These are phyloP conservation scores for Talaromyces sp. DNA, from an alignment of 2,329 filamentous ascomycete species.

Conservation along the genomic window DNA sequence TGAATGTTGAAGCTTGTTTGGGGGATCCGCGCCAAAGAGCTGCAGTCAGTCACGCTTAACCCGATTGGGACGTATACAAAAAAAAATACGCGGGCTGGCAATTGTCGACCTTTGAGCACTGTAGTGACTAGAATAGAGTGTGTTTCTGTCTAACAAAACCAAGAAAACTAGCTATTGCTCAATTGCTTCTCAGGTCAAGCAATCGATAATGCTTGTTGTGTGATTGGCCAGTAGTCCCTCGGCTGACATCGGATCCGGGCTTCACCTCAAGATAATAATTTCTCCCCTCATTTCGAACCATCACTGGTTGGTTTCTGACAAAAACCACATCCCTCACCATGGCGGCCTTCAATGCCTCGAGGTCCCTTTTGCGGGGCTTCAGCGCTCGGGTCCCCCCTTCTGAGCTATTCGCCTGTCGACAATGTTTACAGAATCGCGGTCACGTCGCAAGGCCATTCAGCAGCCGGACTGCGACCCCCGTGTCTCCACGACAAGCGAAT, in stretches of 20 bases:
- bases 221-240: slow-evolving; percentile 9
- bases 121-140: background rate
- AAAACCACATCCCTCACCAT: slow-evolving; percentile 16
- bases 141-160: background rate
- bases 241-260: background rate
- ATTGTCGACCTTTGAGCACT: background rate
- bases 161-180: background rate
- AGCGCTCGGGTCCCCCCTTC: slow-evolving; percentile 31
- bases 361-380: slow-evolving; percentile 29
- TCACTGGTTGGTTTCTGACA: background rate
- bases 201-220: background rate
- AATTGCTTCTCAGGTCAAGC: background rate
- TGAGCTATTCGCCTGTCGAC: slow-evolving; percentile 38
- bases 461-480: slow-evolving; percentile 24
- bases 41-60: background rate
- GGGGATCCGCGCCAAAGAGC: background rate
- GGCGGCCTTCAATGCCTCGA: slow-evolving; percentile 29
- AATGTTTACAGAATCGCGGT: slow-evolving; percentile 33
- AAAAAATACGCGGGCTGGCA: background rate
- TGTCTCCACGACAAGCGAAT: slow-evolving; percentile 23
- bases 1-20: background rate
- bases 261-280: background rate
- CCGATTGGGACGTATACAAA: background rate
- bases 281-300: background rate
- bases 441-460: slow-evolving; percentile 26